Percentiles rank a stretch among this genome's conserved stretches.
phyloP scores from a whole-genome alignment of 2,329 filamentous ascomycete genomes.

The Aspergillus oerlinghausenensis region DNA sequence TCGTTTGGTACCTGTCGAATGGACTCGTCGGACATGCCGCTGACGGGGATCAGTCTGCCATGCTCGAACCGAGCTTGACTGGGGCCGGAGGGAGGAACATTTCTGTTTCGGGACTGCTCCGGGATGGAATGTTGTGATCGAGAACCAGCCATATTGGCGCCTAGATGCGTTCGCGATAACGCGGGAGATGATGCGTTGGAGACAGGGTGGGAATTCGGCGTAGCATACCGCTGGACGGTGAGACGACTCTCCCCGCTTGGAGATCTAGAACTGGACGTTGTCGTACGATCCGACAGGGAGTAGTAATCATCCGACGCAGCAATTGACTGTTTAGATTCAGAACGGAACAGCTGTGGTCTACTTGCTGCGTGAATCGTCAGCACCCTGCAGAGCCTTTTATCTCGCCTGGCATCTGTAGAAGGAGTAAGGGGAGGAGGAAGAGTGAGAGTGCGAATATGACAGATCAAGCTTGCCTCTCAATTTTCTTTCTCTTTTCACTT shows the following conservation, averaged over 20 bases:
- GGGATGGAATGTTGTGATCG: conserved; percentile 8
- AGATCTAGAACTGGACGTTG: conserved; percentile 30
- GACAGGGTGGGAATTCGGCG: conserved; percentile 37
- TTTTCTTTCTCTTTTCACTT: conserved; percentile 14
- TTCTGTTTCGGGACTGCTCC: conserved; percentile 4
- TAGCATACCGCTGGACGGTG: conserved; percentile 41
- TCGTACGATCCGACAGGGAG: conserved; percentile 40
- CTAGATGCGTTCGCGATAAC: conserved; percentile 23
- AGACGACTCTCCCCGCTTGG: conserved; percentile 30
- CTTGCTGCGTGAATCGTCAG: conserved; percentile 29
- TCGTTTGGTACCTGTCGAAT: conserved; percentile 24
- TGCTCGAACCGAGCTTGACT: conserved; percentile 27
- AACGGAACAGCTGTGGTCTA: conserved; percentile 41
- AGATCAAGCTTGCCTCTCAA: neutral
- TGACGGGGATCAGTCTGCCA: conserved; percentile 18
- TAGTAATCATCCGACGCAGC: conserved; percentile 48
- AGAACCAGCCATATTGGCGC: conserved; percentile 13
- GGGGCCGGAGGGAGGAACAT: conserved; percentile 16
- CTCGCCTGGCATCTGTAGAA: neutral
- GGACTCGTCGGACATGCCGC: conserved; percentile 20
- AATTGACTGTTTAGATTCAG: conserved; percentile 44
- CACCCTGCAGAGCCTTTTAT: neutral
- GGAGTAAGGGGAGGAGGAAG: neutral
- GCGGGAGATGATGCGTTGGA: conserved; percentile 27
- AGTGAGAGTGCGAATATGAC: neutral